Percentiles rank a stretch among this genome's conserved stretches.
These are phyloP conservation scores for Plenodomus tracheiphilus DNA, from an alignment of 2,329 filamentous ascomycete species.

Conservation along the genomic window DNA sequence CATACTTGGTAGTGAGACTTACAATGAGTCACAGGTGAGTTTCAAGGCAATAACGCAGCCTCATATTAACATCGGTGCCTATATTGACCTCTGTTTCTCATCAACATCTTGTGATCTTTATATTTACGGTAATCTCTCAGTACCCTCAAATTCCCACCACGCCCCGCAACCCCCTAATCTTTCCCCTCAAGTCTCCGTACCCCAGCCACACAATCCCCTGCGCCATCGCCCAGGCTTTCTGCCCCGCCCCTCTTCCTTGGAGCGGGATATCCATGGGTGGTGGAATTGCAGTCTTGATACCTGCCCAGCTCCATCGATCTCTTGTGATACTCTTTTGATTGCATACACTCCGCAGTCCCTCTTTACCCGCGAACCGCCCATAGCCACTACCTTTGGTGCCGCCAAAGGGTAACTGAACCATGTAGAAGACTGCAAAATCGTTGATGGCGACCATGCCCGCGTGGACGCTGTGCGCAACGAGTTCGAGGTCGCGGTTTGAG, in stretches of 20 bases:
- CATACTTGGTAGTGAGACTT: neutral
- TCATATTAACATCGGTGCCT: too few species aligned
- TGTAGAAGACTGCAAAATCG: constrained; percentile 92
- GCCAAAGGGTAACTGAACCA: constrained; percentile 92
- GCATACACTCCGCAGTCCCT: constrained; percentile 81
- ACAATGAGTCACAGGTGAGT: neutral
- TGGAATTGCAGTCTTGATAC: constrained; percentile 75
- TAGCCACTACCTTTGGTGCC: constrained; percentile 87
- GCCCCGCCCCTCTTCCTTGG: constrained; percentile 33
- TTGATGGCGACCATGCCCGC: constrained; percentile 94
- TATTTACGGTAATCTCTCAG: too few species aligned
- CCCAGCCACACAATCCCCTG: constrained; percentile 54
- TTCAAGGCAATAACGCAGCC: too few species aligned
- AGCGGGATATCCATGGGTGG: constrained; percentile 82
- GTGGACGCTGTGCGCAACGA: constrained; percentile 69
- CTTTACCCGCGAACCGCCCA: constrained; percentile 87
- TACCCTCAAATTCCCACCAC: constrained; percentile 36
- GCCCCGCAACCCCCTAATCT: constrained; percentile 46
- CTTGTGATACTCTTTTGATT: constrained; percentile 86
- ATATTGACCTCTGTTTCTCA: neutral
- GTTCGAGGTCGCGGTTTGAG: constrained; percentile 61
- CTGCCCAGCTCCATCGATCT: constrained; percentile 67
- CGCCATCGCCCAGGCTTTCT: constrained; percentile 48
- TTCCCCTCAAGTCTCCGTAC: constrained; percentile 47
- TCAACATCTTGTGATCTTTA: neutral